Evolutionary conservation across 495 filamentous ascomycete genomes (phyloP).

Genomic region (Neurospora sp.): DNA sequence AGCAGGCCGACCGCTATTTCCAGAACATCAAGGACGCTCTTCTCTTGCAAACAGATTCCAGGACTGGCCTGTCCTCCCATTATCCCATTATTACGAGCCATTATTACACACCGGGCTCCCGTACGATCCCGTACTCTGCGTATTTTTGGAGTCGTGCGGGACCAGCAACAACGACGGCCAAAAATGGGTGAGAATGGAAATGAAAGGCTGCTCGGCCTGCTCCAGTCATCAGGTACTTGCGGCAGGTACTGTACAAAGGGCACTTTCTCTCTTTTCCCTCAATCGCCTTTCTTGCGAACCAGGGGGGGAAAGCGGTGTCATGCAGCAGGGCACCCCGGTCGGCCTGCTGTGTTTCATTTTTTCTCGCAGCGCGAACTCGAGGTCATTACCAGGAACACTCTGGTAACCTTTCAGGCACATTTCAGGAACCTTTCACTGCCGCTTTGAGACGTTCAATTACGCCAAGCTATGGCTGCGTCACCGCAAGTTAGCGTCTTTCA

Average conservation of each 20-base stretch:
- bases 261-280: neutral
- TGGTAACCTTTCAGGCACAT: slow-evolving; percentile 1
- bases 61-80: neutral
- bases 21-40: neutral
- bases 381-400: slow-evolving; percentile 7
- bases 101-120: neutral
- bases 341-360: slow-evolving; percentile 23
- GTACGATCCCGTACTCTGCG: neutral
- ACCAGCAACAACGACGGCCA: neutral
- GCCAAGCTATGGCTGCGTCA: slow-evolving; percentile 29
- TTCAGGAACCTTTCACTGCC: neutral
- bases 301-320: slow-evolving; percentile 17
- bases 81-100: neutral
- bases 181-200: neutral
- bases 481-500: slow-evolving; percentile 21
- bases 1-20: neutral
- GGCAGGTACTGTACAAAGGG: slow-evolving; percentile 9
- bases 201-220: neutral
- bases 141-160: neutral
- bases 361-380: slow-evolving; percentile 15
- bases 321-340: slow-evolving; percentile 15
- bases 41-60: neutral
- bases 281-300: slow-evolving; percentile 2
- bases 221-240: slow-evolving; percentile 1
- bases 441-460: slow-evolving; percentile 12